Percentiles rank a stretch among this genome's conserved stretches.
phyloP scores from a whole-genome alignment of 345 rosid genomes.

The Corymbia maculata region DNA sequence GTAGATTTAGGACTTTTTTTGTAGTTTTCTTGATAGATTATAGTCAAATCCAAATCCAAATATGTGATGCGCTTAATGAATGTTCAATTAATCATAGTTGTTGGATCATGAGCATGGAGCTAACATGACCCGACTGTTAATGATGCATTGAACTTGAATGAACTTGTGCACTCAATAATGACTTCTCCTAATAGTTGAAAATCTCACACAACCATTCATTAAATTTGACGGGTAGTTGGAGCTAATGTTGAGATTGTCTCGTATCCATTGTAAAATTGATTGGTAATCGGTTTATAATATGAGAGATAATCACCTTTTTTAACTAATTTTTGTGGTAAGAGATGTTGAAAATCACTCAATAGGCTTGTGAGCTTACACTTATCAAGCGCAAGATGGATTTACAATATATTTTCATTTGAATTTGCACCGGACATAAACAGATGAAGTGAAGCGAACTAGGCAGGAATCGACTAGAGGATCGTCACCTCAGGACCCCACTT shows the following conservation, averaged over 20 bases:
- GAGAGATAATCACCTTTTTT: too few species aligned
- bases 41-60: too few species aligned
- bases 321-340: too few species aligned
- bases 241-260: too few species aligned
- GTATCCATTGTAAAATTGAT: too few species aligned
- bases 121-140: accelerated
- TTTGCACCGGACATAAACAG: background rate
- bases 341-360: too few species aligned
- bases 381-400: background rate
- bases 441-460: background rate
- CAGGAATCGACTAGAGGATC: background rate
- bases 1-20: too few species aligned
- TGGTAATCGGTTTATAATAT: too few species aligned
- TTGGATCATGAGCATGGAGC: background rate
- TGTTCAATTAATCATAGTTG: accelerated
- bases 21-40: too few species aligned
- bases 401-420: background rate
- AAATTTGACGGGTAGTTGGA: accelerated
- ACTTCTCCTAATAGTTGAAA: background rate
- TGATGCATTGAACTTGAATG: background rate
- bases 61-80: background rate
- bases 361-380: background rate
- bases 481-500: background rate
- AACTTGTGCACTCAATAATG: background rate
- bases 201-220: accelerated